Percentiles rank a stretch among this genome's conserved stretches.
Conservation (phyloP, 805 yeast genomes). For the Brettanomyces naardenensis region DNA sequence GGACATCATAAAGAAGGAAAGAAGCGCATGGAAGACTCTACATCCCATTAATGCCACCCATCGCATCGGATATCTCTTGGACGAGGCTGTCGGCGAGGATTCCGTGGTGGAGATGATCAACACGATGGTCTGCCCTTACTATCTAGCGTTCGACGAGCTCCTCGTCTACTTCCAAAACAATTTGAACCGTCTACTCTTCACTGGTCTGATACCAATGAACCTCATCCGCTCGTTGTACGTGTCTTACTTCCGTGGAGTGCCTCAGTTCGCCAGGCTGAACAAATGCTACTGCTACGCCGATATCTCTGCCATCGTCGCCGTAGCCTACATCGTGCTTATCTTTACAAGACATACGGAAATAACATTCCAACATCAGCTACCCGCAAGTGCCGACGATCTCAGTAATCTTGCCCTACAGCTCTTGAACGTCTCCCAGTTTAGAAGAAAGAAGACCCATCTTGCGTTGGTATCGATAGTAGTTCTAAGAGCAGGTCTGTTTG, state of each 20-base stretch:
- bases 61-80: no score
- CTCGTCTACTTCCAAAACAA: slow-evolving; percentile 11
- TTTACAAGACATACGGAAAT: slow-evolving; percentile 3
- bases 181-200: slow-evolving; percentile 10
- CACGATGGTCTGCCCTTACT: slow-evolving; percentile 6
- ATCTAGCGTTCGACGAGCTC: slow-evolving; percentile 16
- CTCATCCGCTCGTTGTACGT: slow-evolving; percentile 5
- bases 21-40: no score
- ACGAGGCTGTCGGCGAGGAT: no score
- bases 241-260: slow-evolving; percentile 7
- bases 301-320: slow-evolving; percentile 12
- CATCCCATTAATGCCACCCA: no score
- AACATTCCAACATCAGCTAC: background rate
- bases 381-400: slow-evolving; percentile 1
- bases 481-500: slow-evolving; percentile 6
- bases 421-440: slow-evolving; percentile 7
- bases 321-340: slow-evolving; percentile 6
- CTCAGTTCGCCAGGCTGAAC: slow-evolving; percentile 3
- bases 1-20: no score
- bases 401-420: slow-evolving; percentile 4
- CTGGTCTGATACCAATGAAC: slow-evolving; percentile 9
- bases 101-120: no score
- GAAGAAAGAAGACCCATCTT: slow-evolving; percentile 4
- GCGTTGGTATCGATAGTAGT: slow-evolving; percentile 6
- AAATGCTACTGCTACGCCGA: slow-evolving; percentile 8